Conservation (phyloP, 768 basidiomycete genomes). For the Hygrophorus russula region DNA sequence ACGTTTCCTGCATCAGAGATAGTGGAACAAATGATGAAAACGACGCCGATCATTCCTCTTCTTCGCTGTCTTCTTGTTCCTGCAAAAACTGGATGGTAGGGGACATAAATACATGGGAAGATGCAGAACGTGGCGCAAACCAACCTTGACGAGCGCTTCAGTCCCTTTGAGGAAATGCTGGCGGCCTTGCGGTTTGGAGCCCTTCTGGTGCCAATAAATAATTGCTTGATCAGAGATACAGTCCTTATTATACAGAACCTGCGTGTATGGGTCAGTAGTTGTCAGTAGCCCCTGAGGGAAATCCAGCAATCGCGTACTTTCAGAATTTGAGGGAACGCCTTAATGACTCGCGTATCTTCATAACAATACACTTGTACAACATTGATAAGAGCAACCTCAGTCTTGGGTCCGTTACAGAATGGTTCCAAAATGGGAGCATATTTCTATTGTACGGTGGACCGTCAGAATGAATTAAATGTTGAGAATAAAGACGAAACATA, state of each 20-base stretch:
- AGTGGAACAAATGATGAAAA: background rate
- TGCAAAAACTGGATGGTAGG: constrained; percentile 65
- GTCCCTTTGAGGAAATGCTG: constrained; percentile 91
- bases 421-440: constrained; percentile 79
- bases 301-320: constrained; percentile 40
- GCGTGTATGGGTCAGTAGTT: background rate
- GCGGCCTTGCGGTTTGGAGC: constrained; percentile 88
- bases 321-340: constrained; percentile 89
- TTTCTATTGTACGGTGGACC: constrained; percentile 39
- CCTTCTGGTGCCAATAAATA: constrained; percentile 97
- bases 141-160: constrained; percentile 80
- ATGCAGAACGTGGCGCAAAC: constrained; percentile 9
- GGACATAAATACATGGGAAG: background rate
- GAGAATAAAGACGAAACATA: constrained; percentile 24
- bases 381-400: constrained; percentile 91
- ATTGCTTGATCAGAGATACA: constrained; percentile 94
- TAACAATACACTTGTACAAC: constrained; percentile 93
- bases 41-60: constrained; percentile 27
- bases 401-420: constrained; percentile 82
- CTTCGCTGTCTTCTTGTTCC: constrained; percentile 77
- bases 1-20: background rate
- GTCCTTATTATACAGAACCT: constrained; percentile 94
- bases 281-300: background rate
- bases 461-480: background rate
- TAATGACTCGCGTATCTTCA: constrained; percentile 91